phyloP scores from a whole-genome alignment of 352 stramenopile genomes.

The Pythium biforme region DNA sequence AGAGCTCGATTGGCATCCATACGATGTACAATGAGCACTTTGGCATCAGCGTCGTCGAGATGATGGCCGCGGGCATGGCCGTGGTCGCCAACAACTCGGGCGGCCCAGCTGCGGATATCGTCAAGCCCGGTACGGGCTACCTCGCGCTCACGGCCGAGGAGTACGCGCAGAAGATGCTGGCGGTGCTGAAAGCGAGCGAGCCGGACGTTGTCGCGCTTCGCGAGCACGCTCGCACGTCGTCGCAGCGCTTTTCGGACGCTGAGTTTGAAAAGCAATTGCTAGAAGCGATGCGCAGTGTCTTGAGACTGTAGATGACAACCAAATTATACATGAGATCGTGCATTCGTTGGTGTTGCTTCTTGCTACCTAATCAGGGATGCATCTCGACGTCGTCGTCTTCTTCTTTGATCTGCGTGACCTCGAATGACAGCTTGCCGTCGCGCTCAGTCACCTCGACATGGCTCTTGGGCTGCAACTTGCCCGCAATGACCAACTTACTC shows the following conservation, averaged over 20 bases:
- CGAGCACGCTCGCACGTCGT: conserved; percentile 38
- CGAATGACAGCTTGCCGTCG: conserved; percentile 48
- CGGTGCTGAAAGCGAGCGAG: conserved; percentile 43
- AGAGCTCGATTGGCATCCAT: conserved; percentile 94
- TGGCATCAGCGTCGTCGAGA: conserved; percentile 99
- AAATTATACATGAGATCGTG: background rate
- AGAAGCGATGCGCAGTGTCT: conserved; percentile 25
- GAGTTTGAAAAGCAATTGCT: conserved; percentile 69
- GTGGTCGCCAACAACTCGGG: conserved; percentile 97
- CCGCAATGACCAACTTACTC: conserved; percentile 67
- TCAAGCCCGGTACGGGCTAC: conserved; percentile 75
- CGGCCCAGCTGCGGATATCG: conserved; percentile 94
- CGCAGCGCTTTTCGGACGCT: conserved; percentile 71
- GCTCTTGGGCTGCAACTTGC: conserved; percentile 56
- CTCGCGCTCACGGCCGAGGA: conserved; percentile 86
- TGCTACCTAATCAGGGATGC: conserved; percentile 12
- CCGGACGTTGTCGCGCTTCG: conserved; percentile 41
- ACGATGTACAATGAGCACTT: conserved; percentile 99
- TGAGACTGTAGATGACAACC: conserved; percentile 7
- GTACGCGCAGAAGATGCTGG: conserved; percentile 84
- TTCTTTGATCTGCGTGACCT: conserved; percentile 54
- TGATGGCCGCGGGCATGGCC: conserved; percentile 97
- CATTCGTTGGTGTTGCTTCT: too few relatives aligned
- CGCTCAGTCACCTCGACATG: conserved; percentile 59
- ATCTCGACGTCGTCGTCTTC: conserved; percentile 15